A percentile compares a stretch with the other conserved stretches of the same genome.
These are phyloP conservation scores for Diaporthe capsici DNA, from an alignment of 2,329 filamentous ascomycete species.

Conservation along the genomic window DNA sequence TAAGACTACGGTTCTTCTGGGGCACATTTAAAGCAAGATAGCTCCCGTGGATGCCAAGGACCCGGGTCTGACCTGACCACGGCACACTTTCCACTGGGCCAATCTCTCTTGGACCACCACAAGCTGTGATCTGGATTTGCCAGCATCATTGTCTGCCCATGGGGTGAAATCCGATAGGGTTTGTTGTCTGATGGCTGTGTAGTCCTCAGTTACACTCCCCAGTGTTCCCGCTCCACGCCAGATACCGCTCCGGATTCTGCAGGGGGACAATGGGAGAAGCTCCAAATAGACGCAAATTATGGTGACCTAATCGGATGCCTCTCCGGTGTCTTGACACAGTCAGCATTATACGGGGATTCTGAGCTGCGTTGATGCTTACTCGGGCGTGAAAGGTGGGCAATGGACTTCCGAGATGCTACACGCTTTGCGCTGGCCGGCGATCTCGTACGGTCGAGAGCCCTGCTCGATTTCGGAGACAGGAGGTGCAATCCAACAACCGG, in stretches of 20 bases:
- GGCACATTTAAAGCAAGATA: background rate
- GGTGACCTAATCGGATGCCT: background rate
- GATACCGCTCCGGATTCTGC: background rate
- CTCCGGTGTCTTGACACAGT: too few species aligned
- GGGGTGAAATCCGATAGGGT: too few species aligned
- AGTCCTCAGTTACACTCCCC: background rate
- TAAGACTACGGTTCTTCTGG: background rate
- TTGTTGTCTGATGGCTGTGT: background rate
- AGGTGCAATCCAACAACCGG: too few species aligned
- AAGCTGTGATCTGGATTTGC: too few species aligned
- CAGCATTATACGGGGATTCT: background rate
- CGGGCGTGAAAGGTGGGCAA: too few species aligned
- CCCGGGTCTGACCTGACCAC: too few species aligned
- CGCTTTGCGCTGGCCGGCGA: background rate
- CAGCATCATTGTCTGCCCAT: too few species aligned
- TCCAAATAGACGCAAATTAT: background rate
- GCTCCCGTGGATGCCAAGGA: too few species aligned
- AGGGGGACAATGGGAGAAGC: background rate
- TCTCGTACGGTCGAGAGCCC: background rate
- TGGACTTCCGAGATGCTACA: too few species aligned
- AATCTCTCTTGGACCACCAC: too few species aligned
- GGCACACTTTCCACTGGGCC: too few species aligned
- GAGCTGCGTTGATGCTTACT: background rate
- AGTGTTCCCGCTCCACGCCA: background rate
- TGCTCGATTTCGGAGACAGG: background rate